Base-by-base conservation (phyloP, 2,329 filamentous ascomycete genomes). In the Aspergillus clavatus region DNA sequence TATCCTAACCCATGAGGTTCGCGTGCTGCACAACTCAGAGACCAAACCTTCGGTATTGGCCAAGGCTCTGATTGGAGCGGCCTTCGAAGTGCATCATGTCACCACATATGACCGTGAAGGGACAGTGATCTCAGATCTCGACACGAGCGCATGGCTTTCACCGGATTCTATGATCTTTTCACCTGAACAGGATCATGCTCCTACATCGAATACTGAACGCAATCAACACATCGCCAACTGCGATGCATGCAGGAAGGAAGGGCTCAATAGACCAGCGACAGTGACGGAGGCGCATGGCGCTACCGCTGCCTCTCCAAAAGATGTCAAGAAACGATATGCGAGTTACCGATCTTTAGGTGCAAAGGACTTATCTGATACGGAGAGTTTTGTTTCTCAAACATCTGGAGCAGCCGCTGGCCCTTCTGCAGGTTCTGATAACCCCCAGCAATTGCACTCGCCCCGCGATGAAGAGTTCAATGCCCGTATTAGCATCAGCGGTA, bases 401-500 rank as follows among this genome's bases (percentile, higher is more conserved):
- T 22, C 31, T 19, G 10, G 26, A 19, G 43, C 18, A 14, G 27
- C 6, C 7, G 26, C 16, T 10, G 37, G 33, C 28, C 7, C 27
- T 11, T 37, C 46, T 7, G 42, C 31, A 2, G 37, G 40, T 12
- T 47, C 45, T 19, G 40, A 21, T 12, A 4, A 11, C 14, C 11
- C 42, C n/a, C 24, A 22, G 37, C 45, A 36, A 24, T 5, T 35
- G 5, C 14, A 42, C 18, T 12, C 31, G 16, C 18, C 2, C 11
- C 16, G 11, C n/a, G 26, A 31, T 8, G 47, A 52, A 35, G 53
- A 50, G 36, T 67, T 56, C 39, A 55, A 31, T 27, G 62, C 67
- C 3, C 59, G 56, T 8, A 53, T 75, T 12, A 69, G 82, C 16
- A 75, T 89, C 31, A 80, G 76, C 22, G 85, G 85, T 42, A 88